phyloP scores from a whole-genome alignment of 176 grass and related monocot species.

The Aegilops umbellulata region DNA sequence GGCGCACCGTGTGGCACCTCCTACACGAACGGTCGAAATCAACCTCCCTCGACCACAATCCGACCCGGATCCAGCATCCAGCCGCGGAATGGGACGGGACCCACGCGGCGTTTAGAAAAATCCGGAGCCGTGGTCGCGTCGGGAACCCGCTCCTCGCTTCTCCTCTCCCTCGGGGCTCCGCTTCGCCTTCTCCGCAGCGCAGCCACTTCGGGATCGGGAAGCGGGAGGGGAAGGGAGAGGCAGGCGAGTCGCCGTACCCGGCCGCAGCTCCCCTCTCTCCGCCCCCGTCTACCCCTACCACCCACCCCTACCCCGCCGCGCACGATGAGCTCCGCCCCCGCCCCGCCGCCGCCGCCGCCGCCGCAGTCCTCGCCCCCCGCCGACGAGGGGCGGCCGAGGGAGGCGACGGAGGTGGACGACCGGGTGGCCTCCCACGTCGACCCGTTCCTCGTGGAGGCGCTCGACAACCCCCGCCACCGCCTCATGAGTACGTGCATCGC shows the following conservation, averaged over 20 bases:
- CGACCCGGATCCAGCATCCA: not conserved
- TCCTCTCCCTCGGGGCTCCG: slow-evolving; percentile 20
- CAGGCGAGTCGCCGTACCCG: slow-evolving; percentile 29
- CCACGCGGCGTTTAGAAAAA: slow-evolving; percentile 40
- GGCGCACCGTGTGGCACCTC: slow-evolving; percentile 7
- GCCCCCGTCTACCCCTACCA: slow-evolving; percentile 13
- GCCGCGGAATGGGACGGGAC: not conserved
- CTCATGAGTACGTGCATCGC: slow-evolving; percentile 42
- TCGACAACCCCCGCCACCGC: slow-evolving; percentile 78
- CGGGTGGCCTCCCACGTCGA: slow-evolving; percentile 40
- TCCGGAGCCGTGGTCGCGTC: slow-evolving; percentile 43
- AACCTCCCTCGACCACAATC: not conserved
- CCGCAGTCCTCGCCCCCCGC: not conserved
- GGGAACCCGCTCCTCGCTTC: not conserved
- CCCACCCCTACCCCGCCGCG: not conserved
- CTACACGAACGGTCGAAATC: not conserved
- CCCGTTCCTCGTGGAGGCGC: slow-evolving; percentile 60
- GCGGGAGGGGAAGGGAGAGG: slow-evolving; percentile 57
- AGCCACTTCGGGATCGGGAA: slow-evolving; percentile 56
- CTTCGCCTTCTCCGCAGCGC: slow-evolving; percentile 38
- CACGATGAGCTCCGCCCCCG: slow-evolving; percentile 39
- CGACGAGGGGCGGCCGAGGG: slow-evolving; percentile 10
- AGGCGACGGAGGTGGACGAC: slow-evolving; percentile 21
- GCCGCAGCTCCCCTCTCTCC: slow-evolving; percentile 39
- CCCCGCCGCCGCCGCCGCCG: not conserved